Evolutionary conservation across 2,329 filamentous ascomycete genomes (phyloP), one percentile per base, ranked within the genome.

Genomic region (Albifimbria verrucaria): DNA sequence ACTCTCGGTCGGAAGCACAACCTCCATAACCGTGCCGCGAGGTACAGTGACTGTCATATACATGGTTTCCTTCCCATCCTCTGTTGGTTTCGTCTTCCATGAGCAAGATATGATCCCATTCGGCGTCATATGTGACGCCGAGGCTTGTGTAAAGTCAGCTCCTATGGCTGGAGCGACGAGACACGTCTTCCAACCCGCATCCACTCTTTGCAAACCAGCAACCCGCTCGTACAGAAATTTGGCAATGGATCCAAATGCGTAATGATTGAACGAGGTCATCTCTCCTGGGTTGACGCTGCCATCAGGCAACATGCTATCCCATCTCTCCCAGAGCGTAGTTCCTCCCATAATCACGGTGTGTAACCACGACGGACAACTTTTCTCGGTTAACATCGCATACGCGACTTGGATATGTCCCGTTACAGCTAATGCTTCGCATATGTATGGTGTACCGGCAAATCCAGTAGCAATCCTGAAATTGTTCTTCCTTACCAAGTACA

Each of bases 211-310:
- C 49, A 52, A 18, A 32, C 42, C 39, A 49, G 39, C 45, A 57
- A 57, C 36, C 57, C 59, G 4, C 41, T 64, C 43, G 56, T 54
- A 55, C 28, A 28, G 49, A 2, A 44, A 61, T 7, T 32, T 64
- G 32, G 32, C 32, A 39, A 39, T 39, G 5, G 32, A 12, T n/a
- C 32, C 32, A n/a, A 39, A 70, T 0, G 75, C 71, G 52, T 78
- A 78, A 57, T 78, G 75, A 41, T 78, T 77, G 56, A 76, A 75
- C 23, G 72, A 76, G 0, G 74, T 77, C 76, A 78, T 78, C 25
- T 66, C 59, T 1, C 74, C 71, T 0, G 71, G 65, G 54, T 78
- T 78, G 17, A 77, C 60, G 1, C 55, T 64, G 1, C 74, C 75
- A 51, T 77, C 64, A 0, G 72, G 65, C 3, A 76, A 59, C 32